phyloP scores from a whole-genome alignment of 495 filamentous ascomycete species.

The Penicillium ochrochloron region DNA sequence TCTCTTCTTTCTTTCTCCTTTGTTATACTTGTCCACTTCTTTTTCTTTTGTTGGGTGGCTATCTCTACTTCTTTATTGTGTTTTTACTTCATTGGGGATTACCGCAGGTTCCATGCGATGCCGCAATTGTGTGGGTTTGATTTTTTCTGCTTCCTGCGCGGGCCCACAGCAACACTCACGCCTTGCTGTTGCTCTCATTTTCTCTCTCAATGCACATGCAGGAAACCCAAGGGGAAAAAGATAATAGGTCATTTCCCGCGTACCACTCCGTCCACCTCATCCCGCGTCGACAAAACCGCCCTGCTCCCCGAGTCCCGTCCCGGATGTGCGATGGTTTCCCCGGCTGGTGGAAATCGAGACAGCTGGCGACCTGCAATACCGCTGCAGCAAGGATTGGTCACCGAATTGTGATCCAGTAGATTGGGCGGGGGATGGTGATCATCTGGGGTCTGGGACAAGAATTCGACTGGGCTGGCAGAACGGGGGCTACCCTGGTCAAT shows the following conservation, averaged over 20 bases:
- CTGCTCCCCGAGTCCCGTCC: slow-evolving; percentile 10
- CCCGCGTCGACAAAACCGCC: slow-evolving; percentile 10
- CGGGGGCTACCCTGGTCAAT: background rate
- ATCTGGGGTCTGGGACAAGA: background rate
- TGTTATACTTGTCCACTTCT: slow-evolving; percentile 11
- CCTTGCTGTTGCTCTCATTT: slow-evolving; percentile 23
- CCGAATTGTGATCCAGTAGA: background rate
- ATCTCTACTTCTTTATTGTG: slow-evolving; percentile 28
- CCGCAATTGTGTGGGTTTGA: slow-evolving; percentile 18
- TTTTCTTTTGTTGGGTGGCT: slow-evolving; percentile 36
- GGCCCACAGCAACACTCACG: slow-evolving; percentile 17
- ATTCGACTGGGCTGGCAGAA: background rate
- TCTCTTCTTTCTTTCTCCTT: background rate
- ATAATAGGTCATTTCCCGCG: slow-evolving; percentile 1
- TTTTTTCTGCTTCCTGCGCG: slow-evolving; percentile 17
- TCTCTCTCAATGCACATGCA: slow-evolving; percentile 18
- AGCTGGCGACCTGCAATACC: slow-evolving; percentile 9
- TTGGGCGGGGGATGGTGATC: background rate
- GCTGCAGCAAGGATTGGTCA: slow-evolving; percentile 5
- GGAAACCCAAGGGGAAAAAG: slow-evolving; percentile 12
- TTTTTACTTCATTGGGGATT: slow-evolving; percentile 24
- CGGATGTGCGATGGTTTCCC: slow-evolving; percentile 14
- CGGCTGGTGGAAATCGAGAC: slow-evolving; percentile 19
- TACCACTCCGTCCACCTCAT: slow-evolving; percentile 10
- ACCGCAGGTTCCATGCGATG: background rate